Evolutionary conservation across 441 rosid species (phyloP).

Genomic region (Hura crepitans): DNA sequence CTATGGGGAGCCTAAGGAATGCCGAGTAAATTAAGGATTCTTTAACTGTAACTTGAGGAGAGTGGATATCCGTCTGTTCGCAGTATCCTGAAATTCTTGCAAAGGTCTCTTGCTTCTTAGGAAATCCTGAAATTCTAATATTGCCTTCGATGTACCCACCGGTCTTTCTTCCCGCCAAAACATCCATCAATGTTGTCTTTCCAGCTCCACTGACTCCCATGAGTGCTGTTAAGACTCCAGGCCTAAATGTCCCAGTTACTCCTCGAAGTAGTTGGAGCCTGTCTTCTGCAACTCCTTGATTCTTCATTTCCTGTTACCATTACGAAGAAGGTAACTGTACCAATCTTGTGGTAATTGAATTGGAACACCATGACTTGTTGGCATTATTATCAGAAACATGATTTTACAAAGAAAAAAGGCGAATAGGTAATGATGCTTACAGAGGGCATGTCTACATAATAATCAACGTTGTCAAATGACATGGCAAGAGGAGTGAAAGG

Average conservation of each 20-base stretch:
- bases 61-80: slow-evolving; percentile 87
- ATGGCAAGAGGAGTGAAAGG: slow-evolving; percentile 86
- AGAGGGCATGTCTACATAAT: slow-evolving; percentile 85
- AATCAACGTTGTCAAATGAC: slow-evolving; percentile 72
- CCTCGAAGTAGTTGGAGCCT: slow-evolving; percentile 62
- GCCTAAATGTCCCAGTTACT: slow-evolving; percentile 83
- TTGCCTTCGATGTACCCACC: slow-evolving; percentile 89
- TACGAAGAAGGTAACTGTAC: background rate
- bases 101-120: slow-evolving; percentile 89
- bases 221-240: slow-evolving; percentile 83
- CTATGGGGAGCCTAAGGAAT: slow-evolving; percentile 74
- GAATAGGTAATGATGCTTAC: slow-evolving; percentile 37
- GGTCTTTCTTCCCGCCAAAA: slow-evolving; percentile 85
- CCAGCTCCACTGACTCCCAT: slow-evolving; percentile 99
- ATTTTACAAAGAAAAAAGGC: background rate
- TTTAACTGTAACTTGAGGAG: slow-evolving; percentile 80
- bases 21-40: slow-evolving; percentile 89
- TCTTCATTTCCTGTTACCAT: slow-evolving; percentile 70
- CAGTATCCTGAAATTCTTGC: slow-evolving; percentile 95
- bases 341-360: background rate
- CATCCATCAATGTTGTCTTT: slow-evolving; percentile 96
- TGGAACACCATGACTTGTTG: background rate
- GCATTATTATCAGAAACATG: background rate
- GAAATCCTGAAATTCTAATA: slow-evolving; percentile 70
- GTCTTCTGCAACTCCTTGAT: slow-evolving; percentile 66